phyloP scores from a whole-genome alignment of 805 yeast genomes.

The Spathaspora boniae region DNA sequence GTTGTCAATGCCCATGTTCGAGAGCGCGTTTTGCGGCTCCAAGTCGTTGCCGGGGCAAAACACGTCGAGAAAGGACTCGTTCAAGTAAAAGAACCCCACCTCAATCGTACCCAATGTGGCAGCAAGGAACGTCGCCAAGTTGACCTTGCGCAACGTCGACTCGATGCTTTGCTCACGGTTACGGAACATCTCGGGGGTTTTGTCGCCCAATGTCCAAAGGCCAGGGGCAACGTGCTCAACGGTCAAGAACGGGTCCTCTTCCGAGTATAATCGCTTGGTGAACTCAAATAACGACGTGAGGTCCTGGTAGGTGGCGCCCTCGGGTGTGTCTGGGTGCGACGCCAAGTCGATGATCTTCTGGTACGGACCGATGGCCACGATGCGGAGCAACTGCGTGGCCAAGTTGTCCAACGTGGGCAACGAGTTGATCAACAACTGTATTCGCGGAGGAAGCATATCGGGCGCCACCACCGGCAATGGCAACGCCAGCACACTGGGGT shows the following conservation, averaged over 20 bases:
- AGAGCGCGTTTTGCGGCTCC: constrained; percentile 44
- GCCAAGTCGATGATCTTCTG: constrained; percentile 72
- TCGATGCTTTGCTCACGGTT: constrained; percentile 60
- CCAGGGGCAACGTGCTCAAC: constrained; percentile 72
- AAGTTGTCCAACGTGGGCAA: constrained; percentile 78
- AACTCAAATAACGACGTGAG: constrained; percentile 76
- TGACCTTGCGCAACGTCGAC: constrained; percentile 74
- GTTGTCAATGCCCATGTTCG: constrained; percentile 30
- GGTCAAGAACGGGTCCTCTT: constrained; percentile 67
- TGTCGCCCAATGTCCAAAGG: constrained; percentile 60
- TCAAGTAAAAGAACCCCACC: constrained; percentile 81
- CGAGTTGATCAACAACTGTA: constrained; percentile 62
- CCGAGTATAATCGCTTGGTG: constrained; percentile 65
- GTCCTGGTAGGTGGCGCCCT: constrained; percentile 64
- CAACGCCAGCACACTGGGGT: constrained; percentile 46
- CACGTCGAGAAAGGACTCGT: constrained; percentile 79
- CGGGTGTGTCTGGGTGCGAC: constrained; percentile 59
- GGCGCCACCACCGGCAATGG: constrained; percentile 60
- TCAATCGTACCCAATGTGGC: constrained; percentile 83
- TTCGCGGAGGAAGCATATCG: constrained; percentile 52
- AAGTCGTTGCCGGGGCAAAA: constrained; percentile 74
- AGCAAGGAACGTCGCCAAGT: constrained; percentile 82
- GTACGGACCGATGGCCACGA: constrained; percentile 70
- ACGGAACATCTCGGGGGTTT: constrained; percentile 54
- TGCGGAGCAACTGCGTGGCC: constrained; percentile 73